Percentiles rank a stretch among this genome's conserved stretches.
phyloP scores from a whole-genome alignment of 495 filamentous ascomycete species.

The Daldinia bambusicola region DNA sequence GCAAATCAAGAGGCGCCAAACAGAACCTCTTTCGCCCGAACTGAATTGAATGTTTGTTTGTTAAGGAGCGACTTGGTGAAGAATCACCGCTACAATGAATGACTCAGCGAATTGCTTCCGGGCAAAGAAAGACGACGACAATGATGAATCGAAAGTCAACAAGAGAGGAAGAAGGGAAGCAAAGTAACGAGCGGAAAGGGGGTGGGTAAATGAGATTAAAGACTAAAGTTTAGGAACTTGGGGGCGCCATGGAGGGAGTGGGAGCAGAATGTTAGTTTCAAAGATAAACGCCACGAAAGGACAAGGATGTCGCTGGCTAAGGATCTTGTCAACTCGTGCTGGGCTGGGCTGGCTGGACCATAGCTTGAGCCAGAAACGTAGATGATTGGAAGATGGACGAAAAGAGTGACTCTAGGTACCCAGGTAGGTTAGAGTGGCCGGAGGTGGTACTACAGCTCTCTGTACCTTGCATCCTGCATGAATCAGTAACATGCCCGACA shows the following conservation, averaged over 20 bases:
- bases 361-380: neutral
- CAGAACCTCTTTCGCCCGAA: slow-evolving; percentile 18
- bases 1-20: slow-evolving; percentile 22
- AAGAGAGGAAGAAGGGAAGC: slow-evolving; percentile 25
- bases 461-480: slow-evolving; percentile 42
- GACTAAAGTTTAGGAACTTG: slow-evolving; percentile 27
- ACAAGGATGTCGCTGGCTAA: slow-evolving; percentile 25
- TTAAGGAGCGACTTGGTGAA: slow-evolving; percentile 49
- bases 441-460: slow-evolving; percentile 5
- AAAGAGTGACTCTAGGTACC: no score
- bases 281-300: slow-evolving; percentile 35
- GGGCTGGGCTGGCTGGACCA: neutral
- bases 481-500: slow-evolving; percentile 26
- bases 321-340: slow-evolving; percentile 8
- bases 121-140: slow-evolving; percentile 44
- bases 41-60: slow-evolving; percentile 35
- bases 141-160: slow-evolving; percentile 37
- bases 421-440: slow-evolving; percentile 1
- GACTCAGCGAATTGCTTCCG: slow-evolving; percentile 44
- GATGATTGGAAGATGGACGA: slow-evolving; percentile 8
- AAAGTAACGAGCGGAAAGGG: slow-evolving; percentile 41
- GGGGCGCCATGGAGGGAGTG: slow-evolving; percentile 39
- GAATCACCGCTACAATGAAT: slow-evolving; percentile 49
- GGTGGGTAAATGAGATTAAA: slow-evolving; percentile 44
- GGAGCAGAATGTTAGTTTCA: slow-evolving; percentile 39